Evolutionary conservation across 2,329 filamentous ascomycete species (phyloP).

Genomic region (Dactylellina leptospora): DNA sequence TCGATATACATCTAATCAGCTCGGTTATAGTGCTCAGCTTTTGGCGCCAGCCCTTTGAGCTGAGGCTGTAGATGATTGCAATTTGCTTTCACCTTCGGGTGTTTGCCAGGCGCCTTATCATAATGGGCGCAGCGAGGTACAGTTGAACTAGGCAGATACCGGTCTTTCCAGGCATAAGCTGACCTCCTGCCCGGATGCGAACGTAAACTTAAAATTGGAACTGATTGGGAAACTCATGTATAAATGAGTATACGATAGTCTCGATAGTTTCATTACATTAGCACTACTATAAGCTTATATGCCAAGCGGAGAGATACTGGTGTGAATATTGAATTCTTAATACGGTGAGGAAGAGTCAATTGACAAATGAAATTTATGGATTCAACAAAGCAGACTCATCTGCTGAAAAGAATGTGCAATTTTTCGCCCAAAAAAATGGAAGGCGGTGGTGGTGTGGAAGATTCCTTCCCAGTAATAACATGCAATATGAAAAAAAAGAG

Average conservation of each 20-base stretch:
- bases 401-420: slow-evolving; percentile 8
- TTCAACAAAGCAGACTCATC: neutral
- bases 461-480: slow-evolving; percentile 2
- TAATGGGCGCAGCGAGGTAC: no score
- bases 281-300: slow-evolving; percentile 29
- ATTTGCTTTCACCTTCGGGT: no score
- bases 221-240: no score
- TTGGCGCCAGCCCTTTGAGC: no score
- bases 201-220: no score
- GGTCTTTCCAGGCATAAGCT: neutral
- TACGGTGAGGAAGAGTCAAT: neutral
- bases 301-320: slow-evolving; percentile 2
- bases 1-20: no score
- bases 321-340: slow-evolving; percentile 2
- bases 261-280: slow-evolving; percentile 37
- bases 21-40: no score
- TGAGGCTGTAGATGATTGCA: no score
- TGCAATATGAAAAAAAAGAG: slow-evolving; percentile 18
- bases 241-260: no score
- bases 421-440: neutral
- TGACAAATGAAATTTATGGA: slow-evolving; percentile 5
- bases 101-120: no score
- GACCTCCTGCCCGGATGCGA: no score
- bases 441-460: neutral
- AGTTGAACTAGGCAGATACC: neutral